Evolutionary conservation across 345 rosid genomes (phyloP).

Genomic region (Microcos paniculata): DNA sequence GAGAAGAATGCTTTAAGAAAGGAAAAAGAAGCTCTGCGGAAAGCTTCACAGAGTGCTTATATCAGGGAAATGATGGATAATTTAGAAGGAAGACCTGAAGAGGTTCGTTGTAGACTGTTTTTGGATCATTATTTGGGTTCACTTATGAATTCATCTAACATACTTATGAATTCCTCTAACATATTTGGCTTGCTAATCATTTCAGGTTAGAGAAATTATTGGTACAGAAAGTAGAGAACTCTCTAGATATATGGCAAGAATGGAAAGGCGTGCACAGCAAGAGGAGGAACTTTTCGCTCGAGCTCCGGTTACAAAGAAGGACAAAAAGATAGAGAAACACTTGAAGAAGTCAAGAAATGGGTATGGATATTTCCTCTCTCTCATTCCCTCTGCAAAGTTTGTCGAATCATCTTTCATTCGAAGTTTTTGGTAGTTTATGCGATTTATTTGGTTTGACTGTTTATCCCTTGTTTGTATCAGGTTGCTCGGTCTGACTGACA

Average conservation of each 20-base stretch:
- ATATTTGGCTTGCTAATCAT: constrained; percentile 7
- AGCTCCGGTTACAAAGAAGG: constrained; percentile 67
- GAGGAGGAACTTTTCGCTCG: constrained; percentile 85
- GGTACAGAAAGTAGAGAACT: constrained; percentile 77
- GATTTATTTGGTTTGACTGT: constrained; percentile 12
- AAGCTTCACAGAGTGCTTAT: constrained; percentile 54
- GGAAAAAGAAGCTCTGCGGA: constrained; percentile 57
- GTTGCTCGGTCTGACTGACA: constrained; percentile 68
- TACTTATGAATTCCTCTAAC: constrained; percentile 15
- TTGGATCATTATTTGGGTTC: constrained; percentile 1
- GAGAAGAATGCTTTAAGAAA: constrained; percentile 70
- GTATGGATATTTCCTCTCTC: constrained; percentile 34
- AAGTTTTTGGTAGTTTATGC: neutral
- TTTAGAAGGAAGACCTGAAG: constrained; percentile 84
- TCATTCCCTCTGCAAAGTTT: constrained; percentile 3
- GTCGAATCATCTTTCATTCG: neutral
- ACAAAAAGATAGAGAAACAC: constrained; percentile 70
- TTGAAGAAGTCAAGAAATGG: constrained; percentile 79
- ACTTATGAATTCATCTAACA: constrained; percentile 15
- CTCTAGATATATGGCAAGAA: constrained; percentile 48
- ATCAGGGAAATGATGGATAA: constrained; percentile 72
- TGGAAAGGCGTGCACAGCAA: constrained; percentile 58
- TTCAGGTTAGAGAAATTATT: constrained; percentile 60
- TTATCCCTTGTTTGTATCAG: constrained; percentile 40
- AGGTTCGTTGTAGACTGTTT: constrained; percentile 43